Conservation (phyloP, 768 basidiomycete species). For the Phanerochaete carnosa region DNA sequence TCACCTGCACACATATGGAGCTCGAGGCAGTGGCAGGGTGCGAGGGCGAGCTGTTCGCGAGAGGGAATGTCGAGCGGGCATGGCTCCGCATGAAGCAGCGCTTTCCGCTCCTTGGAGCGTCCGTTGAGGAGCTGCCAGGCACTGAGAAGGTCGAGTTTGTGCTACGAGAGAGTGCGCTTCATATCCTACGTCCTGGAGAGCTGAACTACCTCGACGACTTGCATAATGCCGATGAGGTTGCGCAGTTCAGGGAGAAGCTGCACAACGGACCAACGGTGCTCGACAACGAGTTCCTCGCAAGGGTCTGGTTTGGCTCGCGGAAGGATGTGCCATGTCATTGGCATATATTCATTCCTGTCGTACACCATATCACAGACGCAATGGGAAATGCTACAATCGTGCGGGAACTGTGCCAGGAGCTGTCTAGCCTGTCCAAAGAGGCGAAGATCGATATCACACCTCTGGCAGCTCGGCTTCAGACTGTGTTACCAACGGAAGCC, state of each 20-base stretch:
- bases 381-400: slow-evolving; percentile 38
- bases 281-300: slow-evolving; percentile 37
- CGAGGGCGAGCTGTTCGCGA: slow-evolving; percentile 22
- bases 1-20: slow-evolving; percentile 34
- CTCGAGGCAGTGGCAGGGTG: slow-evolving; percentile 22
- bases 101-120: slow-evolving; percentile 47
- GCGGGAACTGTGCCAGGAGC: slow-evolving; percentile 32
- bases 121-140: slow-evolving; percentile 30
- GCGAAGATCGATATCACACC: not conserved
- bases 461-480: not conserved
- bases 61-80: slow-evolving; percentile 34
- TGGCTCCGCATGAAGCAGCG: slow-evolving; percentile 47
- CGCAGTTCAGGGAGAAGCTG: slow-evolving; percentile 26
- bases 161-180: slow-evolving; percentile 37
- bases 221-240: slow-evolving; percentile 33
- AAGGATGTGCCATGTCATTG: slow-evolving; percentile 31
- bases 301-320: slow-evolving; percentile 36
- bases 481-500: not conserved
- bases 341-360: slow-evolving; percentile 41
- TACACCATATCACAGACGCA: slow-evolving; percentile 53
- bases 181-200: slow-evolving; percentile 33
- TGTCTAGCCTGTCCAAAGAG: slow-evolving; percentile 23
- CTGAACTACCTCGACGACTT: slow-evolving; percentile 32
- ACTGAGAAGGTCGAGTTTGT: slow-evolving; percentile 35
- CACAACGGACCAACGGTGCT: slow-evolving; percentile 33